Percentiles rank a stretch among this genome's conserved stretches.
Conservation (phyloP, 768 basidiomycete genomes). For the Kwoniella newhampshirensis region DNA sequence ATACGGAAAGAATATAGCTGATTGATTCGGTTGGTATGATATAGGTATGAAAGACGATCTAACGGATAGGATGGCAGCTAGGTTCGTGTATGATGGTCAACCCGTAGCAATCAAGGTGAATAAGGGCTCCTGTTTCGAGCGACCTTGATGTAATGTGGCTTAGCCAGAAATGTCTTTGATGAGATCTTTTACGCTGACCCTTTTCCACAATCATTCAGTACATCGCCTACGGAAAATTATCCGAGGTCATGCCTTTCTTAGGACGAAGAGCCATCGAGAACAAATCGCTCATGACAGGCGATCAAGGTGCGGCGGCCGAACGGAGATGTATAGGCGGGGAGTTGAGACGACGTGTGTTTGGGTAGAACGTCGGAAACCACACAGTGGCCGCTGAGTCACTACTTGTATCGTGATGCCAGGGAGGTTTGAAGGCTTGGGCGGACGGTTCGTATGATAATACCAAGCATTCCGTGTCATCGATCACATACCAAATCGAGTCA, state of each 20-base stretch:
- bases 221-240: constrained; percentile 37
- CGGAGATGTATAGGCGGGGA: constrained; percentile 61
- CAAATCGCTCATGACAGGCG: constrained; percentile 73
- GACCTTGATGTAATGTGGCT: neutral
- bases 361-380: constrained; percentile 1
- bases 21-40: neutral
- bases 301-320: constrained; percentile 66
- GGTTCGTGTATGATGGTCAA: constrained; percentile 57
- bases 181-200: neutral
- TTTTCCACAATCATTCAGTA: constrained; percentile 18
- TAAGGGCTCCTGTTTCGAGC: neutral
- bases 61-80: constrained; percentile 66
- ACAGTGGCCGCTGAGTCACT: too few relatives aligned
- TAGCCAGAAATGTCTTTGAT: too few relatives aligned
- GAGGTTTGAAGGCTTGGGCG: too few relatives aligned
- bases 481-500: too few relatives aligned
- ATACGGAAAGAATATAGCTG: too few relatives aligned
- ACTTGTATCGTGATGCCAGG: too few relatives aligned
- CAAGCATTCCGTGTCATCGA: neutral
- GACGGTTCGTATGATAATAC: too few relatives aligned
- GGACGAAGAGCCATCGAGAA: constrained; percentile 88
- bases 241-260: constrained; percentile 78
- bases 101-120: constrained; percentile 73
- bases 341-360: constrained; percentile 57
- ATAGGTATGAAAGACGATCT: constrained; percentile 83